Evolutionary conservation across 441 rosid genomes (phyloP), one percentile per base, ranked within the genome.

Genomic region (Viola pubescens): DNA sequence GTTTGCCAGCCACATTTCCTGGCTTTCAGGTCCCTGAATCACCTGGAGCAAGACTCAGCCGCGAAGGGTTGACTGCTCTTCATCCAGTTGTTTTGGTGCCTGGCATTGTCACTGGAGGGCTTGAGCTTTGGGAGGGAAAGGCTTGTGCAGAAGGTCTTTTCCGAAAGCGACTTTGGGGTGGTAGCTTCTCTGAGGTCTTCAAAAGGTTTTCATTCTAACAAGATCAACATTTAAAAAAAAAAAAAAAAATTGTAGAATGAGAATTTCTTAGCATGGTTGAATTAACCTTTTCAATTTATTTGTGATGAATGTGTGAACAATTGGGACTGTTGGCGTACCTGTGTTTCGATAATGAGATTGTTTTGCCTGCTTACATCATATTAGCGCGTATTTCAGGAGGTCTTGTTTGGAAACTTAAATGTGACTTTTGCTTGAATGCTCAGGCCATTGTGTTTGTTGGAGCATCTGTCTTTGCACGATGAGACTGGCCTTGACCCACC

Each of bases 401-500:
- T 50, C 48, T 1, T 42, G 16, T 56, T 40, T 42, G 49, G n/a
- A 39, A 52, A 12, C 41, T 58, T 52, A 66, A 7, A 10, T 19
- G 19, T 26, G 58, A 38, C 4, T 13, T 38, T 4, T 52, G 16
- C 19, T 54, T 62, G 44, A 60, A 52, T 61, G 48, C 73, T 37
- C 54, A 82, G 89, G 82, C 83, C 91, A 12, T 61, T 71, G 37
- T 84, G 89, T 65, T 81, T 84, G 87, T 59, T 80, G 70, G 89
- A 85, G 74, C 91, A 87, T 56, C 64, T 85, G 64, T 77, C 83
- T 40, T 60, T 87, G 73, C 73, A 80, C 72, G 72, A 70, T 60
- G 83, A 79, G 70, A 87, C 89, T 0, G 95, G 95, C 46, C 85
- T 85, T 7, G 91, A 85, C 52, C 91, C 87, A 0, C 83, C 81